Conservation (phyloP, 345 rosid species). For the Brassica rapa region DNA sequence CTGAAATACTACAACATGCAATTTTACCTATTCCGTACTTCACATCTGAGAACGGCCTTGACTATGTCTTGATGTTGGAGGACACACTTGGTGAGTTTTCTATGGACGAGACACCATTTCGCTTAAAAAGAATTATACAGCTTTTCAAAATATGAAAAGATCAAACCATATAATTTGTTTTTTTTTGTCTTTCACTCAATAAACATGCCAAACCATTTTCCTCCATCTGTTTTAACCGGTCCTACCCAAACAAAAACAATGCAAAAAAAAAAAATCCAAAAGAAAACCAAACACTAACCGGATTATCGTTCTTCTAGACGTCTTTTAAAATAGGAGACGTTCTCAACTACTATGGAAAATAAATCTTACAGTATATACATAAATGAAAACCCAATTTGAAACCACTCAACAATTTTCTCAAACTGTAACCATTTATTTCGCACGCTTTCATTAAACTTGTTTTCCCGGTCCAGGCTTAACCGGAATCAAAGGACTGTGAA, state of each 20-base stretch:
- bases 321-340: constrained; percentile 25
- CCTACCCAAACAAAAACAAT: constrained; percentile 18
- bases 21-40: neutral
- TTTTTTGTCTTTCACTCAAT: neutral
- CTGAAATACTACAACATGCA: neutral
- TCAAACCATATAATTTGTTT: constrained; percentile 2
- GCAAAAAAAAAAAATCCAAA: constrained; percentile 5
- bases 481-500: constrained; percentile 12
- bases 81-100: neutral
- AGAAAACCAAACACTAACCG: constrained; percentile 28
- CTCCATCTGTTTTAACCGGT: constrained; percentile 28
- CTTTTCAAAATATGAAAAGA: neutral
- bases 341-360: constrained; percentile 23
- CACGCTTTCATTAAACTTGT: constrained; percentile 31
- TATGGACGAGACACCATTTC: constrained; percentile 10
- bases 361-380: constrained; percentile 29
- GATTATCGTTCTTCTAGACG: constrained; percentile 22
- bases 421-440: constrained; percentile 5
- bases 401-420: constrained; percentile 7
- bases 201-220: constrained; percentile 33
- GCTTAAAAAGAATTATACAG: neutral
- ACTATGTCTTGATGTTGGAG: neutral
- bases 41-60: neutral
- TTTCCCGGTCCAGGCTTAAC: constrained; percentile 34
- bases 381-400: neutral